phyloP scores from a whole-genome alignment of 371 early-diverging fungal species.

The Mucor indicus region DNA sequence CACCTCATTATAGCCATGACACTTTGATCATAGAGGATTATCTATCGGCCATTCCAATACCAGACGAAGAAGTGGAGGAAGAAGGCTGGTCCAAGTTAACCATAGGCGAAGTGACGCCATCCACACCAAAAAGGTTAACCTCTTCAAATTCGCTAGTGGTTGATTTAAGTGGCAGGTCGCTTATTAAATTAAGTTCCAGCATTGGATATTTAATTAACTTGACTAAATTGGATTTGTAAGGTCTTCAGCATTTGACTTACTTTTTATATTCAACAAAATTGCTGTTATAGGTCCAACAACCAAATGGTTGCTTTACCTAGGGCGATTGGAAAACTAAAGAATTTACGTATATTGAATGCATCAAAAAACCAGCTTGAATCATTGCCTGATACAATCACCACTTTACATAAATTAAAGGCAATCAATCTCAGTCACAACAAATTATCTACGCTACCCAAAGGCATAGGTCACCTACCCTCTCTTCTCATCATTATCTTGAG shows the following conservation, averaged over 20 bases:
- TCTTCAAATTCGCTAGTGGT: constrained; percentile 21
- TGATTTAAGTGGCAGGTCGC: constrained; percentile 31
- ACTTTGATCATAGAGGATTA: no score
- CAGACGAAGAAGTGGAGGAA: constrained; percentile 12
- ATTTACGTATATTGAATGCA: constrained; percentile 28
- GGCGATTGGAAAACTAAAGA: constrained; percentile 34
- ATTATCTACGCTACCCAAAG: constrained; percentile 57
- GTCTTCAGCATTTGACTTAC: background rate
- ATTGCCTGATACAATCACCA: constrained; percentile 33
- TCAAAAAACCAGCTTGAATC: constrained; percentile 36
- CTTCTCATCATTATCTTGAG: constrained; percentile 55
- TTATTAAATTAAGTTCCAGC: constrained; percentile 40
- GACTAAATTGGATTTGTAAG: constrained; percentile 42
- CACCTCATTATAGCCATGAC: constrained; percentile 25
- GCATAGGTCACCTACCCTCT: constrained; percentile 59
- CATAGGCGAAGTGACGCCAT: constrained; percentile 21
- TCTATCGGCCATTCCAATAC: no score
- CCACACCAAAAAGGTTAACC: constrained; percentile 11
- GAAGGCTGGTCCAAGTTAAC: constrained; percentile 35
- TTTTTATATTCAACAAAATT: no score
- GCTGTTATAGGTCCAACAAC: constrained; percentile 43
- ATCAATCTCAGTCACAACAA: constrained; percentile 54
- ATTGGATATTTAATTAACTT: constrained; percentile 35
- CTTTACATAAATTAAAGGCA: constrained; percentile 25
- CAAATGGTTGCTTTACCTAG: constrained; percentile 38